Evolutionary conservation across 208 protist genomes (phyloP).

Genomic region (Trypanosoma lewisi): DNA sequence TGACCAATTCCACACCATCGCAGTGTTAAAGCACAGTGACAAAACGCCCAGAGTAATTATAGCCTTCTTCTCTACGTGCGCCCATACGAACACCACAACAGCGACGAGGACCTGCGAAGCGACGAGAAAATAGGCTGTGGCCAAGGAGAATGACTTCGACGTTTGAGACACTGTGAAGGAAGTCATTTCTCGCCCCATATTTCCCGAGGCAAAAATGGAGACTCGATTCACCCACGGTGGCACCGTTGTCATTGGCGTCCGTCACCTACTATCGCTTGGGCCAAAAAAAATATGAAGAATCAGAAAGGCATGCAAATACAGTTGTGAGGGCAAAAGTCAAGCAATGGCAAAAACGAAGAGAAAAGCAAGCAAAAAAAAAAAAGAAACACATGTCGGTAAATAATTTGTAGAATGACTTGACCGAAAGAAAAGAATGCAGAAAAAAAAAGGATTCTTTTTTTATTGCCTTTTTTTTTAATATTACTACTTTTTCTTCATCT

Average conservation of each 20-base stretch:
- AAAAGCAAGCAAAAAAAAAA: slow-evolving; percentile 7
- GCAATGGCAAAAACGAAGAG: background rate
- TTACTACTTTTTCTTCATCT: slow-evolving; percentile 35
- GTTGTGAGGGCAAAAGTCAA: background rate
- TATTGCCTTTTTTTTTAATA: too few species aligned
- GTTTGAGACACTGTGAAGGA: background rate
- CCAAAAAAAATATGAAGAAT: background rate
- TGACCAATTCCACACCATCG: slow-evolving; percentile 25
- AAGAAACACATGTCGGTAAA: slow-evolving; percentile 13
- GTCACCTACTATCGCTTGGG: background rate
- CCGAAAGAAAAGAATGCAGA: slow-evolving; percentile 20
- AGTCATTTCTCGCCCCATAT: too few species aligned
- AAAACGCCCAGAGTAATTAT: background rate
- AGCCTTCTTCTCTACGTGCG: background rate
- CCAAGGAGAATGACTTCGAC: background rate
- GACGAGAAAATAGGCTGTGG: slow-evolving; percentile 7
- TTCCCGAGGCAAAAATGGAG: slow-evolving; percentile 17
- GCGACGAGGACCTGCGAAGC: slow-evolving; percentile 9
- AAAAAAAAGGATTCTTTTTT: slow-evolving; percentile 10
- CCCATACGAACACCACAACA: slow-evolving; percentile 9
- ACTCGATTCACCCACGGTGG: background rate
- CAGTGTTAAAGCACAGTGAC: slow-evolving; percentile 20
- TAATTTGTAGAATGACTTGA: too few species aligned
- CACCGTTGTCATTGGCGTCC: background rate
- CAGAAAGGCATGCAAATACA: background rate